A percentile compares a stretch with the other conserved stretches of the same genome.
Evolutionary conservation across 129 eudicot genomes (phyloP).

Genomic region (sunflower (Helianthus annuus)): DNA sequence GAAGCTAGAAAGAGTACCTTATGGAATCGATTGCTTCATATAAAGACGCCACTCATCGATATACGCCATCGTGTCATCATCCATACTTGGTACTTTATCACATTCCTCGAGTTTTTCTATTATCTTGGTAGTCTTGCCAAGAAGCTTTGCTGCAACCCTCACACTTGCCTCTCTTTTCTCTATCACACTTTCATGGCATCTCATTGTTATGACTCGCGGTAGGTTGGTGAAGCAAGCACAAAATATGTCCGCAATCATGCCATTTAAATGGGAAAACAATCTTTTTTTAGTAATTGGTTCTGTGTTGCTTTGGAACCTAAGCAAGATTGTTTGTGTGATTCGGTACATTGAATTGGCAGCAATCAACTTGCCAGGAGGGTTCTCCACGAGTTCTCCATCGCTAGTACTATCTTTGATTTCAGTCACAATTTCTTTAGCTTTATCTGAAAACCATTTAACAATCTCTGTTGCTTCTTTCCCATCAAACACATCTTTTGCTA

Average conservation of each 20-base stretch:
- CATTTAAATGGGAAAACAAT: slow-evolving; percentile 16
- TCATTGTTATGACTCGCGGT: slow-evolving; percentile 20
- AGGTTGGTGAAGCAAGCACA: slow-evolving; percentile 31
- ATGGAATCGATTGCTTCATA: slow-evolving; percentile 19
- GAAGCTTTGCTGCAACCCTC: slow-evolving; percentile 30
- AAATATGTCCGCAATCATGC: slow-evolving; percentile 29
- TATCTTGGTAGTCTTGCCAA: slow-evolving; percentile 31
- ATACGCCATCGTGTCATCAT: slow-evolving; percentile 20
- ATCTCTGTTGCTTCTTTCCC: slow-evolving; percentile 23
- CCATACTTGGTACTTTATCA: background rate
- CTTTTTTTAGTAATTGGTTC: background rate
- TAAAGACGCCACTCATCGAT: slow-evolving; percentile 26
- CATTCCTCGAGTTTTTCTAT: slow-evolving; percentile 2
- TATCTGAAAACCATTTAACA: slow-evolving; percentile 27
- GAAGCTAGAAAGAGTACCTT: background rate
- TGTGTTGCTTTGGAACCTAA: background rate
- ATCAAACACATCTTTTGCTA: background rate
- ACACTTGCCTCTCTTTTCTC: slow-evolving; percentile 33
- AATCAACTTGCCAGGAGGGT: slow-evolving; percentile 15
- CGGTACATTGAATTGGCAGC: slow-evolving; percentile 52
- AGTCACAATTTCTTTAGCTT: slow-evolving; percentile 6
- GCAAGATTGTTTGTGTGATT: slow-evolving; percentile 33
- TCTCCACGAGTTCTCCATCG: background rate
- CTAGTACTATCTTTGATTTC: background rate
- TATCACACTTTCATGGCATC: slow-evolving; percentile 26